phyloP scores from a whole-genome alignment of 2,329 filamentous ascomycete species.

The Colletotrichum ledebouriae region DNA sequence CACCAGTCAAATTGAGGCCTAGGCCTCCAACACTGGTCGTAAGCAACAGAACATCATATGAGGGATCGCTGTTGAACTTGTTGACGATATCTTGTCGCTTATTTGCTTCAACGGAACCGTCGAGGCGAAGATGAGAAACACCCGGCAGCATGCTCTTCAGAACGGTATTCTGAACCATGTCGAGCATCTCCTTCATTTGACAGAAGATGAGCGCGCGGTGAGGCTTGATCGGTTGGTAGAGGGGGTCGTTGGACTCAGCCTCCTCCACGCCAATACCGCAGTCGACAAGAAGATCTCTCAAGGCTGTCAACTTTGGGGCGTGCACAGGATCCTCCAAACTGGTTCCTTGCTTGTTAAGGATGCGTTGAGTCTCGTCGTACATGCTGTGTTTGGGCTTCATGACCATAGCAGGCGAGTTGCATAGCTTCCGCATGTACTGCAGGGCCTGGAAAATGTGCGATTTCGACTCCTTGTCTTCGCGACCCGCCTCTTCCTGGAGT shows the following conservation, averaged over 20 bases:
- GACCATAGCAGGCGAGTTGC: slow-evolving; percentile 96
- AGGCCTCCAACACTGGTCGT: slow-evolving; percentile 96
- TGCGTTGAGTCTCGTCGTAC: slow-evolving; percentile 87
- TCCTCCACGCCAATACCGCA: slow-evolving; percentile 92
- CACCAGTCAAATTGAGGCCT: slow-evolving; percentile 94
- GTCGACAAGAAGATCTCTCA: slow-evolving; percentile 95
- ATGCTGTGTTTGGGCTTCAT: slow-evolving; percentile 94
- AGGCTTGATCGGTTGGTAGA: slow-evolving; percentile 89
- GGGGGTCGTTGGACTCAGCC: slow-evolving; percentile 68
- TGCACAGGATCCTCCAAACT: slow-evolving; percentile 87
- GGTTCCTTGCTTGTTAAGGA: slow-evolving; percentile 83
- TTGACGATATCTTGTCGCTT: slow-evolving; percentile 98
- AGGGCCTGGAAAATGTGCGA: slow-evolving; percentile 99
- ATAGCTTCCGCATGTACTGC: slow-evolving; percentile 99
- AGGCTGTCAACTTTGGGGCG: slow-evolving; percentile 90
- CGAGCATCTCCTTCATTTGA: slow-evolving; percentile 99
- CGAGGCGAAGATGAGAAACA: slow-evolving; percentile 93
- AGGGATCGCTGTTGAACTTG: slow-evolving; percentile 97
- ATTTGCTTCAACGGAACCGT: slow-evolving; percentile 91
- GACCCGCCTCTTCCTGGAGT: slow-evolving; percentile 84
- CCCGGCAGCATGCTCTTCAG: slow-evolving; percentile 91
- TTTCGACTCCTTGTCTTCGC: slow-evolving; percentile 91
- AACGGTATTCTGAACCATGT: slow-evolving; percentile 97
- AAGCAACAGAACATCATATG: slow-evolving; percentile 92
- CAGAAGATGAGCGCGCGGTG: slow-evolving; percentile 98